Evolutionary conservation across 192 early-diverging fungal species (phyloP).

Genomic region (Lunasporangiospora selenospora): DNA sequence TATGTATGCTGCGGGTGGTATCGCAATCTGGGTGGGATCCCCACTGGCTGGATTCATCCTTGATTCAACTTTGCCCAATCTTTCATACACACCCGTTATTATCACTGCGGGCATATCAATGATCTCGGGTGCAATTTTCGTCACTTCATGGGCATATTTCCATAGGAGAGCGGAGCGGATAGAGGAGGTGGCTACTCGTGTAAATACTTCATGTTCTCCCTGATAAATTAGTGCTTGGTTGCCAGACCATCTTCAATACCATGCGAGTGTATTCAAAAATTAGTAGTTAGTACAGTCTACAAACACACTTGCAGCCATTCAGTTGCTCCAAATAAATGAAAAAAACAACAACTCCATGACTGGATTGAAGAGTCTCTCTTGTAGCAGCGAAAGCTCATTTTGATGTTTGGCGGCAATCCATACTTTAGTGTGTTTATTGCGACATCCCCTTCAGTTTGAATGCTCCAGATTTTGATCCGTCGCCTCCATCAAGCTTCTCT

Average conservation of each 20-base stretch:
- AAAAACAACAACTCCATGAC: too few relatives aligned
- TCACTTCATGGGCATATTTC: constrained; percentile 31
- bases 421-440: constrained; percentile 4
- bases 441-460: constrained; percentile 54
- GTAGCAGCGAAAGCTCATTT: too few relatives aligned
- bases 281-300: too few relatives aligned
- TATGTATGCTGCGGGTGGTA: constrained; percentile 47
- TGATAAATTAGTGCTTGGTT: too few relatives aligned
- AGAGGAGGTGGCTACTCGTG: too few relatives aligned
- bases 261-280: too few relatives aligned
- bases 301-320: too few relatives aligned
- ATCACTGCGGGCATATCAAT: constrained; percentile 25
- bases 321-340: too few relatives aligned
- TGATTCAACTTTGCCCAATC: constrained; percentile 29
- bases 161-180: constrained; percentile 20
- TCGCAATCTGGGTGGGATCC: constrained; percentile 51
- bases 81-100: constrained; percentile 31
- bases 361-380: too few relatives aligned
- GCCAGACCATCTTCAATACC: too few relatives aligned
- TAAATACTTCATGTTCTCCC: too few relatives aligned
- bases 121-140: constrained; percentile 18
- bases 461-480: constrained; percentile 50
- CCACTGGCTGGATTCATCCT: constrained; percentile 47
- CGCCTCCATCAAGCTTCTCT: constrained; percentile 55
- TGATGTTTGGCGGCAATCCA: too few relatives aligned